Conservation (phyloP, 2,329 filamentous ascomycete genomes). For the Colletotrichum nymphaeae region DNA sequence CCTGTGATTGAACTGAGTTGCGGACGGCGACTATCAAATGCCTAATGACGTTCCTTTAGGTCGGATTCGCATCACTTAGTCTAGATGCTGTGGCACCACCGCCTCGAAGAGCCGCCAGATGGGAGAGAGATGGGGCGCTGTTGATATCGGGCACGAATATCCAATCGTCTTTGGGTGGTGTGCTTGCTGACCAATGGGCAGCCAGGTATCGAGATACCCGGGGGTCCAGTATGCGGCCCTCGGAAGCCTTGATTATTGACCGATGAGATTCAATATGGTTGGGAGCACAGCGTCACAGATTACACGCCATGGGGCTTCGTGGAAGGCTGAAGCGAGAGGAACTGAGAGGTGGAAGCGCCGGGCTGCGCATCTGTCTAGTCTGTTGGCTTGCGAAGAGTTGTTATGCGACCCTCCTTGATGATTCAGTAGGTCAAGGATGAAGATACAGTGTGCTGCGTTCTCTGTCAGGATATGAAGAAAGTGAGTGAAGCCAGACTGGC, state of each 20-base stretch:
- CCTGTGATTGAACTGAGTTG: constrained; percentile 7
- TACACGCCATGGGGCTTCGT: background rate
- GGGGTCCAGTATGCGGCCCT: background rate
- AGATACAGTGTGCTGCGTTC: background rate
- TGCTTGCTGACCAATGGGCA: constrained; percentile 11
- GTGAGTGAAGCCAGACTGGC: background rate
- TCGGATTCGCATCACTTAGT: constrained; percentile 17
- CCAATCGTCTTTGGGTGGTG: background rate
- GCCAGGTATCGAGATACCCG: constrained; percentile 8
- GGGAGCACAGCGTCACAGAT: constrained; percentile 19
- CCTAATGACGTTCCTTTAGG: constrained; percentile 16
- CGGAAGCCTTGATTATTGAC: background rate
- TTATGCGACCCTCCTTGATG: background rate
- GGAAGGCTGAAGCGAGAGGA: background rate
- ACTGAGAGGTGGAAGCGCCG: background rate
- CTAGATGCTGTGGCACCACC: constrained; percentile 7
- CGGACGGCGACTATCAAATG: background rate
- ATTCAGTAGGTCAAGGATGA: background rate
- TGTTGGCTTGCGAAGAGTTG: background rate
- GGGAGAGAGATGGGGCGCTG: constrained; percentile 5
- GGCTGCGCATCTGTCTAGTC: background rate
- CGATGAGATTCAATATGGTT: background rate
- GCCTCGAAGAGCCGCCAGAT: constrained; percentile 17
- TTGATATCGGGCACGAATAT: background rate
- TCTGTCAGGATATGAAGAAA: constrained; percentile 3